phyloP scores from a whole-genome alignment of 495 filamentous ascomycete genomes.

The Thozetella sp. region DNA sequence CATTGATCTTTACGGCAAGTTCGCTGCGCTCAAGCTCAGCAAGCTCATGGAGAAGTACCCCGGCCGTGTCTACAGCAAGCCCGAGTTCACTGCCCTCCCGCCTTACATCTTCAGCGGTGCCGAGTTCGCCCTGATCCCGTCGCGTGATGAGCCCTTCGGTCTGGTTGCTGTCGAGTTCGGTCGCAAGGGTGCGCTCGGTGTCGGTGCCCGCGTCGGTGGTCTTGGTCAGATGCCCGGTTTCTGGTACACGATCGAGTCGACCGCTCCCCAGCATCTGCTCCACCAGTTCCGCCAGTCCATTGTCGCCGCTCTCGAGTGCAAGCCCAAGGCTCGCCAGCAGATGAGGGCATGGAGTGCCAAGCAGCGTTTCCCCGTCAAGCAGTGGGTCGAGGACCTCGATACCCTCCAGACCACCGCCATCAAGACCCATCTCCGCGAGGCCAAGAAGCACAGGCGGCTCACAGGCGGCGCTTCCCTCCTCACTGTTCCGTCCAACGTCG shows the following conservation, averaged over 20 bases:
- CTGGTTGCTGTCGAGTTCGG: constrained; percentile 81
- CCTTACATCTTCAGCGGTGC: constrained; percentile 75
- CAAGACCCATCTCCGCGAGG: constrained; percentile 21
- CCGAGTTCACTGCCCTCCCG: constrained; percentile 72
- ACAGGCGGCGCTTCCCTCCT: constrained; percentile 12
- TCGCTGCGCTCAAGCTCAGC: constrained; percentile 70
- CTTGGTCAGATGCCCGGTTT: constrained; percentile 77
- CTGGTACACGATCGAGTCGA: constrained; percentile 70
- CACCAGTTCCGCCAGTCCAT: constrained; percentile 75
- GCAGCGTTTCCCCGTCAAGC: constrained; percentile 72
- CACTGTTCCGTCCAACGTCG: constrained; percentile 16
- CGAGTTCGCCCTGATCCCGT: constrained; percentile 77
- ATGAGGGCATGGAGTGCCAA: constrained; percentile 78
- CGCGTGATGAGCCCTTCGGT: constrained; percentile 77
- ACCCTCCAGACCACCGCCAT: constrained; percentile 53
- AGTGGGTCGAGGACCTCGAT: constrained; percentile 60
- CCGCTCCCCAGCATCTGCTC: constrained; percentile 65
- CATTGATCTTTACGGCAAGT: constrained; percentile 76
- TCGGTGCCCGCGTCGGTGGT: constrained; percentile 68
- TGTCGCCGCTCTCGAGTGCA: constrained; percentile 62
- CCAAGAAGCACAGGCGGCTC: constrained; percentile 8
- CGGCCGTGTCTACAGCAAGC: constrained; percentile 68
- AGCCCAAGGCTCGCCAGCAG: constrained; percentile 56
- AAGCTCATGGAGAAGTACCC: constrained; percentile 71
- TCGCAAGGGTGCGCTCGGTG: constrained; percentile 73